Evolutionary conservation across 768 basidiomycete genomes (phyloP).

Genomic region (Xerocomus potaroensis): DNA sequence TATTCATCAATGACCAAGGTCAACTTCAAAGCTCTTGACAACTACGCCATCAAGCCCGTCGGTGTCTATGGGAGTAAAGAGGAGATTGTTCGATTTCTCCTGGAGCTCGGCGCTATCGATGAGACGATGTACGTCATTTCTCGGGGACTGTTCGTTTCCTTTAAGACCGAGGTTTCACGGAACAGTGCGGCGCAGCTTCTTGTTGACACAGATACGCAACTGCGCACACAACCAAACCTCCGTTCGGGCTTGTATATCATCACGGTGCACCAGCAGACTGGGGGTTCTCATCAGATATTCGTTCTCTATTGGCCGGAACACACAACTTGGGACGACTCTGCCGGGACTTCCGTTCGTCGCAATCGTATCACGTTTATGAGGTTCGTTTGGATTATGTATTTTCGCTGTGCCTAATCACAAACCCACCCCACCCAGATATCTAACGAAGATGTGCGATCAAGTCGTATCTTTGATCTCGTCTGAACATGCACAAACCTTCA

Average conservation of each 20-base stretch:
- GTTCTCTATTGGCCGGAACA: constrained; percentile 62
- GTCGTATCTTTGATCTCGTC: constrained; percentile 46
- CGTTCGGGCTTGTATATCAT: constrained; percentile 23
- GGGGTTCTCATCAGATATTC: constrained; percentile 31
- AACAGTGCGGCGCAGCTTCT: constrained; percentile 15
- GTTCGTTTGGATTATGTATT: constrained; percentile 32
- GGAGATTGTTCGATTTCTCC: constrained; percentile 46
- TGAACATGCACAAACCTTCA: constrained; percentile 40
- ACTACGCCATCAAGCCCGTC: constrained; percentile 41
- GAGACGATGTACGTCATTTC: constrained; percentile 35
- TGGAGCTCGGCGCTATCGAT: constrained; percentile 34
- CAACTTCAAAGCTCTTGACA: constrained; percentile 51
- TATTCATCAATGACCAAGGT: constrained; percentile 53
- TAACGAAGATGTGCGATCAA: constrained; percentile 58
- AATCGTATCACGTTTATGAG: constrained; percentile 63
- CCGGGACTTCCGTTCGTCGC: constrained; percentile 39
- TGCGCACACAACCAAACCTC: constrained; percentile 9
- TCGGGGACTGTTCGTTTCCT: background rate
- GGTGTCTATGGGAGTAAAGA: constrained; percentile 56
- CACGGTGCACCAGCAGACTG: background rate
- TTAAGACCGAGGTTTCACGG: background rate
- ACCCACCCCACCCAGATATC: constrained; percentile 41
- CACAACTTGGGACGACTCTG: constrained; percentile 52
- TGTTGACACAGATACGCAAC: constrained; percentile 4
- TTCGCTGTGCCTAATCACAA: no score